A percentile compares a stretch with the other conserved stretches of the same genome.
Evolutionary conservation across 306 rosid species (phyloP).

Genomic region (Carpinus viminea): DNA sequence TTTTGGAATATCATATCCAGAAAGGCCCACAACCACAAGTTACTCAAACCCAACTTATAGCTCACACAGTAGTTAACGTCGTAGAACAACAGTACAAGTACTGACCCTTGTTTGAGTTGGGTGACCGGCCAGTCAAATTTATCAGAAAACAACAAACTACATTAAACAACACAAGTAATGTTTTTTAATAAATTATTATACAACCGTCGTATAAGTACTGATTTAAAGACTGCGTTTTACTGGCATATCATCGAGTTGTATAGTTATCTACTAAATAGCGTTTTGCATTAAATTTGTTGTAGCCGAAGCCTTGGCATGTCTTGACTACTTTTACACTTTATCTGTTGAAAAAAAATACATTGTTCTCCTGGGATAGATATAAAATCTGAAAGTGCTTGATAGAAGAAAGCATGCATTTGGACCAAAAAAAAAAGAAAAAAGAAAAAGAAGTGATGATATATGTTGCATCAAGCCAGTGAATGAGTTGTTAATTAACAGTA

Average conservation of each 20-base stretch:
- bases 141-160: not conserved
- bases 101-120: constrained; percentile 33
- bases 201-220: too few species aligned
- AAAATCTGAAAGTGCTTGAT: too few species aligned
- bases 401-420: not conserved
- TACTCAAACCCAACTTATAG: constrained; percentile 29
- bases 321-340: constrained; percentile 25
- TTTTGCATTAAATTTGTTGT: constrained; percentile 11
- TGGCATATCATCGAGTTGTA: too few species aligned
- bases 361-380: too few species aligned
- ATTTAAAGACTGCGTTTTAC: too few species aligned
- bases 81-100: constrained; percentile 7
- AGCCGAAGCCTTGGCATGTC: constrained; percentile 29
- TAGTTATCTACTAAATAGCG: too few species aligned
- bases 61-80: constrained; percentile 26
- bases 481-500: not conserved
- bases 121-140: constrained; percentile 37
- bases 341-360: too few species aligned
- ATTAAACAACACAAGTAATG: not conserved
- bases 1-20: constrained; percentile 33
- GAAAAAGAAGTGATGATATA: constrained; percentile 1
- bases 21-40: constrained; percentile 16
- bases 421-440: constrained; percentile 2
- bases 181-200: too few species aligned
- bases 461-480: constrained; percentile 9